Evolutionary conservation across 2,329 filamentous ascomycete genomes (phyloP).

Genomic region (Fusarium tjaetaba): DNA sequence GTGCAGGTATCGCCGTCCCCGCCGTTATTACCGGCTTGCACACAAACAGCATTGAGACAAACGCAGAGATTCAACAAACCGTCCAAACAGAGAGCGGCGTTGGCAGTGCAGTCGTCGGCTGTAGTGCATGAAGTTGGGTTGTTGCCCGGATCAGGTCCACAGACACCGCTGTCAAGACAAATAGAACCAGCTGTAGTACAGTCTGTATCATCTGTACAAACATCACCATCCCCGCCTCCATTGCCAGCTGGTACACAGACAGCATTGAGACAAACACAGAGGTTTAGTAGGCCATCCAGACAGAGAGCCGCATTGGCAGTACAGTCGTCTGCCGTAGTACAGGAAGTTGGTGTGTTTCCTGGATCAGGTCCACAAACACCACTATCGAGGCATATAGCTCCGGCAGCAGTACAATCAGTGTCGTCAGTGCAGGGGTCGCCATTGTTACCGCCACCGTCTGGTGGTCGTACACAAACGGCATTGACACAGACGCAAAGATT

Average conservation of each 20-base stretch:
- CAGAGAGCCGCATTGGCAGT: not conserved
- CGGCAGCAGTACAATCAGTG: not conserved
- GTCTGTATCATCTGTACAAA: not conserved
- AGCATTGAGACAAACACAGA: not conserved
- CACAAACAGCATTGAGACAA: not conserved
- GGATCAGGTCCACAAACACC: not conserved
- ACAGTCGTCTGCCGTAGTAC: not conserved
- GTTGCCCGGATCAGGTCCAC: not conserved
- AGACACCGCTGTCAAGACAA: not conserved
- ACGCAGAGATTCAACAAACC: not conserved
- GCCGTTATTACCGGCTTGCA: not conserved
- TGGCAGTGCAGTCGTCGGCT: not conserved
- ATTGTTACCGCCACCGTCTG: not conserved
- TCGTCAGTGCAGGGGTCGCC: not conserved
- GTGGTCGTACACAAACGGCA: not conserved
- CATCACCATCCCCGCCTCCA: not conserved
- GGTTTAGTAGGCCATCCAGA: not conserved
- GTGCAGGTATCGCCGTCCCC: not conserved
- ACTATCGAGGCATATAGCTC: not conserved
- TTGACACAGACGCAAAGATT: constrained; percentile 1
- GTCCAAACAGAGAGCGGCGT: not conserved
- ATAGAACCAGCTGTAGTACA: not conserved
- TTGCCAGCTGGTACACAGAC: not conserved
- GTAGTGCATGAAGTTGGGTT: not conserved
- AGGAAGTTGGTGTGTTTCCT: not conserved